phyloP scores from a whole-genome alignment of 225 moss, liverwort and hornwort species.

The Antitrichia curtipendula region DNA sequence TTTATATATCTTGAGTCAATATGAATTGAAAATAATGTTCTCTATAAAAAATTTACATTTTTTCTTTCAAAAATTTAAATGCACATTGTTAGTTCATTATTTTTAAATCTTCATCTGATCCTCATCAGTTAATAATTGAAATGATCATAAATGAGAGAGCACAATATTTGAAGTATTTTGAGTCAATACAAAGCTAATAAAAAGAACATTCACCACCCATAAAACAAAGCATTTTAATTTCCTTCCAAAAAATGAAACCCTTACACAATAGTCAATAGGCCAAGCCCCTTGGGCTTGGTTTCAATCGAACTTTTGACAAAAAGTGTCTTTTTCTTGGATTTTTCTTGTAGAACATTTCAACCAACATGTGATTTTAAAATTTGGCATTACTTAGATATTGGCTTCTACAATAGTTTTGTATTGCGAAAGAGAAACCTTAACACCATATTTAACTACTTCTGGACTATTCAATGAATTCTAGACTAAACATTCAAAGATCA shows the following conservation, averaged over 20 bases:
- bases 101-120: not conserved
- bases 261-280: not conserved
- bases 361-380: no score
- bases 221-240: not conserved
- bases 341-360: not conserved
- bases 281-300: not conserved
- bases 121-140: not conserved
- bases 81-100: not conserved
- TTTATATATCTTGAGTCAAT: not conserved
- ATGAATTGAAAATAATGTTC: not conserved
- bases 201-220: not conserved
- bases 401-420: accelerated
- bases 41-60: not conserved
- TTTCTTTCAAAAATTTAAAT: not conserved
- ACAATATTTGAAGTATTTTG: accelerated
- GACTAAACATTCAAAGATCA: no score
- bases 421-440: accelerated
- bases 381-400: accelerated
- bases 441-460: no score
- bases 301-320: not conserved
- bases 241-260: no score
- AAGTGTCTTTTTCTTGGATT: not conserved
- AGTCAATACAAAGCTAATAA: not conserved
- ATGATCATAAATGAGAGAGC: not conserved
- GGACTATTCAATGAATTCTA: no score